Conservation (phyloP, 805 yeast genomes). For the Pichia thaimueangensis region DNA sequence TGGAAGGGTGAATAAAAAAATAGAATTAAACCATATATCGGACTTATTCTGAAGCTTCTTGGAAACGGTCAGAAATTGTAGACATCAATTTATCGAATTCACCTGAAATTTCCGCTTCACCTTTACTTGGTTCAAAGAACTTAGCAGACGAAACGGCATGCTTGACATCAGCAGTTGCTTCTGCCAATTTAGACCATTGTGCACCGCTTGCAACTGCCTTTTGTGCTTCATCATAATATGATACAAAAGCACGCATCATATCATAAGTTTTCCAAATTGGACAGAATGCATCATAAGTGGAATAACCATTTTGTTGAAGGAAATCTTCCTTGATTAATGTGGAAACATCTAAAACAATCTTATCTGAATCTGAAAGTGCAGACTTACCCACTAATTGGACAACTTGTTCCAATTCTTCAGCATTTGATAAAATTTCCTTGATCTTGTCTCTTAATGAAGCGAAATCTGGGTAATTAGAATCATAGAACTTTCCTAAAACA, state of each 20-base stretch:
- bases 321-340: constrained; percentile 92
- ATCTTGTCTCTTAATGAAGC: constrained; percentile 85
- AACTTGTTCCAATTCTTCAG: constrained; percentile 98
- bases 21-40: no score
- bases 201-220: constrained; percentile 93
- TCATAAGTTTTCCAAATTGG: constrained; percentile 98
- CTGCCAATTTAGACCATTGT: constrained; percentile 87
- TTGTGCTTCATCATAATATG: constrained; percentile 95
- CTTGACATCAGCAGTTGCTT: constrained; percentile 83
- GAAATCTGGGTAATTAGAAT: constrained; percentile 81
- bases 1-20: no score
- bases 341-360: constrained; percentile 92
- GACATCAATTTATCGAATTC: constrained; percentile 74
- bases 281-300: constrained; percentile 97
- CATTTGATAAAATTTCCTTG: constrained; percentile 90
- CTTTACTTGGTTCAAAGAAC: constrained; percentile 92
- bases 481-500: constrained; percentile 81
- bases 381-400: constrained; percentile 99
- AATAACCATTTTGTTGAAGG: constrained; percentile 98
- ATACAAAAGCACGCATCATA: constrained; percentile 93
- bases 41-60: constrained; percentile 83
- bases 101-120: constrained; percentile 67
- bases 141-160: constrained; percentile 92
- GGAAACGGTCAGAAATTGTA: constrained; percentile 81
- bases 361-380: constrained; percentile 93